Conservation (phyloP, 805 yeast species). For the Debaryomyces tyrocola region DNA sequence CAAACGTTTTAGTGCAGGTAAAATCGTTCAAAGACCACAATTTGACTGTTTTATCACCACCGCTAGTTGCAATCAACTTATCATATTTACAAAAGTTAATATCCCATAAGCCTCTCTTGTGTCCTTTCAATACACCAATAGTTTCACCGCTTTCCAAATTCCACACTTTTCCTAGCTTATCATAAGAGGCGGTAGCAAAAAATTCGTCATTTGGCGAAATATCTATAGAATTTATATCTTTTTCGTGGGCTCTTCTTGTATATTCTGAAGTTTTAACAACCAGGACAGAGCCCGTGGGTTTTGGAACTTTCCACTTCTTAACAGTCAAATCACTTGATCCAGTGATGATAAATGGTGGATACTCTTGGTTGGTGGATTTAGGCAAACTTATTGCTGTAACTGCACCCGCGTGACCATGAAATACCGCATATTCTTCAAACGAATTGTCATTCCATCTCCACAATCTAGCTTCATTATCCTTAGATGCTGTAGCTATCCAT, state of each 20-base stretch:
- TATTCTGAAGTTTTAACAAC: constrained; percentile 67
- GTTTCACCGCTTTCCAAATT: constrained; percentile 82
- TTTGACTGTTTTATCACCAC: constrained; percentile 89
- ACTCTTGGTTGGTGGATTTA: constrained; percentile 36
- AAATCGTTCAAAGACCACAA: constrained; percentile 85
- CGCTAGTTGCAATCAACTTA: constrained; percentile 73
- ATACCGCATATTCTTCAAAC: constrained; percentile 55
- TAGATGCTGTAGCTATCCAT: constrained; percentile 92
- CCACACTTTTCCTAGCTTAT: constrained; percentile 91
- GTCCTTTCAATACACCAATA: constrained; percentile 82
- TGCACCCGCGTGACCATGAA: constrained; percentile 84
- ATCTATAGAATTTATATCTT: constrained; percentile 88
- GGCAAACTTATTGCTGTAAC: constrained; percentile 83
- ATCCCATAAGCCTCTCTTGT: constrained; percentile 94
- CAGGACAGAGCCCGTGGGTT: constrained; percentile 24
- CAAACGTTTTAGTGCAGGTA: constrained; percentile 77
- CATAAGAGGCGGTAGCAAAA: constrained; percentile 93
- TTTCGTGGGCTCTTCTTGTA: constrained; percentile 95
- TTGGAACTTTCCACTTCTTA: constrained; percentile 80
- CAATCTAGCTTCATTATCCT: constrained; percentile 80
- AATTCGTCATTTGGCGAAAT: constrained; percentile 86
- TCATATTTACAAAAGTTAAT: constrained; percentile 80
- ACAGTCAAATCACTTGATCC: constrained; percentile 84
- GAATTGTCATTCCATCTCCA: constrained; percentile 65
- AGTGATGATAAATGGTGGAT: constrained; percentile 73